Percentiles rank a stretch among this genome's conserved stretches.
These are phyloP conservation scores for Malus hybrid DNA, from an alignment of 331 rosid species.

Conservation along the genomic window DNA sequence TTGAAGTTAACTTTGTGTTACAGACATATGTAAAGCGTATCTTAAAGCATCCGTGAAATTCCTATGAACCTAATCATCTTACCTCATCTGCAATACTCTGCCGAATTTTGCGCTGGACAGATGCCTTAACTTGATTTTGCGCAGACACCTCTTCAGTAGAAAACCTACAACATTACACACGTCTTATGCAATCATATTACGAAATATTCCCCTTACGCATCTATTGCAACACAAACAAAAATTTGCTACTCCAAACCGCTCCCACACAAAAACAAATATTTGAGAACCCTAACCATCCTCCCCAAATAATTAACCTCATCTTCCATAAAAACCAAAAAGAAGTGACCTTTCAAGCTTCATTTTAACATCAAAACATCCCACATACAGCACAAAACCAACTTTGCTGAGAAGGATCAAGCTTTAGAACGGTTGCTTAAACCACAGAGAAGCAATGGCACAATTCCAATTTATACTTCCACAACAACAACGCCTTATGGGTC, in stretches of 20 bases:
- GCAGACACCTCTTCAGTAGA: constrained; percentile 91
- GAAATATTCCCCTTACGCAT: not conserved
- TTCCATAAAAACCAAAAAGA: not conserved
- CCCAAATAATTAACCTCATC: not conserved
- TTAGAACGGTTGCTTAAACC: not conserved
- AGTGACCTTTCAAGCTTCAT: not conserved
- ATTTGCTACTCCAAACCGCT: not conserved
- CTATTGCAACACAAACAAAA: not conserved
- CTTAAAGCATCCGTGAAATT: not conserved
- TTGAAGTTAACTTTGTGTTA: not conserved
- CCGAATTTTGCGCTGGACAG: constrained; percentile 82
- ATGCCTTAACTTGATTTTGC: constrained; percentile 98
- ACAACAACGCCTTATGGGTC: too few species aligned
- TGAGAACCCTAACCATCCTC: not conserved
- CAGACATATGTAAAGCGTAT: not conserved
- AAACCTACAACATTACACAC: constrained; percentile 40
- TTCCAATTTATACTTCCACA: not conserved
- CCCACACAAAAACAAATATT: not conserved
- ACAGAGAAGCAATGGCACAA: not conserved
- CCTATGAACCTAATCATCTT: constrained; percentile 3
- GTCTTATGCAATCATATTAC: not conserved
- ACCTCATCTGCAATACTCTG: constrained; percentile 99
- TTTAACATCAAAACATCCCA: not conserved
- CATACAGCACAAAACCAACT: not conserved
- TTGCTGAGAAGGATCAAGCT: not conserved